Base-by-base conservation (phyloP, 306 rosid species). In the Vicia sativa region DNA sequence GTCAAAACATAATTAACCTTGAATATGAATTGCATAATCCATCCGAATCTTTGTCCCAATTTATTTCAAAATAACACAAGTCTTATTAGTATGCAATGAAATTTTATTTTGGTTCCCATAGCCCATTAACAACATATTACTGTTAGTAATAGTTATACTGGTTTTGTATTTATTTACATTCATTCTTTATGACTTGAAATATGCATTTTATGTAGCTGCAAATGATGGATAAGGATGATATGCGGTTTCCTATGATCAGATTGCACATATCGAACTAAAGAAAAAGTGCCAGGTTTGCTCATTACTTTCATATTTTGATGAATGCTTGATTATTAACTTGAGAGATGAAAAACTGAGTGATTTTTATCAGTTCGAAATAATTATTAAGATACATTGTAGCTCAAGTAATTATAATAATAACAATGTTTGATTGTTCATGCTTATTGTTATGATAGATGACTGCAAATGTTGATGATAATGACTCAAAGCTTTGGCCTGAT, bases 141-240 rank as follows among this genome's bases (percentile, higher is more conserved):
- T 46, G 11, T 6, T 46, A 15, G 23, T 46, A 46, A 46, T 46
- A 7, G 4, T 46, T 46, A 46, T 15, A 16, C 11, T 37, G 6
- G 12, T n/a, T 21, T 34, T 11, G 7, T n/a, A 55, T 13, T 76
- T 48, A 4, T 6, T 35, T 7, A 19, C 12, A 5, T 26, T 57
- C 1, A 55, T 64, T 14, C 39, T 26, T 76, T 69, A 59, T 37
- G 37, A 64, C 66, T 16, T 13, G 38, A 13, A 18, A 3, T 19
- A 0, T 21, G 48, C 3, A 71, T 59, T 44, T 23, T 13, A 26
- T 73, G 65, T 83, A 89, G 96, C 71, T 89, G 75, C 86, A 86
- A 54, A 86, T 89, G 92, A 85, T 81, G 75, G 87, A 84, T 34
- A 92, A 87, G 2, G 93, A 85, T 60, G 91, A 0, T 90, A 82